Conservation (phyloP, 306 rosid species). For the Pachyrhizus erosus region DNA sequence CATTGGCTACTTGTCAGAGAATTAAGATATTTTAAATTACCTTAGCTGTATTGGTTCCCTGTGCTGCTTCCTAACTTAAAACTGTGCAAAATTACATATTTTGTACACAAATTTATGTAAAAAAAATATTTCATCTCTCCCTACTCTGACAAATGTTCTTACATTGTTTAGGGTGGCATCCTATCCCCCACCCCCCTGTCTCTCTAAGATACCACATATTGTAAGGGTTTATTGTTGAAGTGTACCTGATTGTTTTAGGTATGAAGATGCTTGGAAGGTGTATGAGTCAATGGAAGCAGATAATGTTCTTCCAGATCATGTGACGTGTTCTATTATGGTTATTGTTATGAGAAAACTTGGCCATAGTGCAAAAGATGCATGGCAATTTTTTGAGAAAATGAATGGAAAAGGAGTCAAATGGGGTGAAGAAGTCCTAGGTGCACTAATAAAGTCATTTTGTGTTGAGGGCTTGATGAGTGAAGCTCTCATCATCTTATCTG, state of each 20-base stretch:
- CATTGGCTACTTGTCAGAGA: conserved; percentile 15
- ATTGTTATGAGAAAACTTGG: conserved; percentile 80
- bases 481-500: conserved; percentile 82
- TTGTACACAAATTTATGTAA: too few species aligned
- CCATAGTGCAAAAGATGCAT: conserved; percentile 76
- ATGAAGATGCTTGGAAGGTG: conserved; percentile 75
- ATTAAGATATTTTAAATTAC: conserved; percentile 27
- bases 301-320: conserved; percentile 74
- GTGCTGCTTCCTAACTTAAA: conserved; percentile 7
- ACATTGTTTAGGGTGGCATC: not conserved
- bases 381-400: conserved; percentile 91
- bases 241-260: conserved; percentile 57
- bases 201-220: not conserved
- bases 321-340: conserved; percentile 83
- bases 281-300: conserved; percentile 79
- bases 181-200: too few species aligned
- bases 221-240: conserved; percentile 31
- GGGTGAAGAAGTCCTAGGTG: conserved; percentile 85
- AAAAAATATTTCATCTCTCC: not conserved
- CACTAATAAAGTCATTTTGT: conserved; percentile 79
- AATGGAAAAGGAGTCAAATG: conserved; percentile 82
- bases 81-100: not conserved
- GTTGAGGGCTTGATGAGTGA: conserved; percentile 80
- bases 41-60: too few species aligned
- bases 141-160: not conserved